These are phyloP conservation scores for Cenchrus purpureus DNA, from an alignment of 176 grass and related monocot genomes.

Conservation along the genomic window DNA sequence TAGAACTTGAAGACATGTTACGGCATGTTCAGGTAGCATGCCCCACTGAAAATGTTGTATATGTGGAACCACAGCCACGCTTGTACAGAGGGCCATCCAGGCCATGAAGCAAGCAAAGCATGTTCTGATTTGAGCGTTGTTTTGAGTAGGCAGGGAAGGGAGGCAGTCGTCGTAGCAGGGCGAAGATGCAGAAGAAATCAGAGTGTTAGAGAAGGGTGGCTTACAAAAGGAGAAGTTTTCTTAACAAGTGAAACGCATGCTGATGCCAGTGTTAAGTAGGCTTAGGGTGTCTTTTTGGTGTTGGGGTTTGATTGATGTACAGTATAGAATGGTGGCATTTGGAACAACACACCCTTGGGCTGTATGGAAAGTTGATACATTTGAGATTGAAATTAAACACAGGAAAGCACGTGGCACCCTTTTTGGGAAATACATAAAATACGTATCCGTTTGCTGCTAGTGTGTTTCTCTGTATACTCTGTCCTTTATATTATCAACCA, in stretches of 20 bases:
- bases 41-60: neutral
- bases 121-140: slow-evolving; percentile 17
- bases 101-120: neutral
- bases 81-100: neutral
- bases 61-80: neutral
- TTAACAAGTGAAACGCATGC: neutral
- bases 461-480: neutral
- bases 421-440: neutral
- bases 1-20: slow-evolving; percentile 70
- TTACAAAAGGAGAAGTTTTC: neutral
- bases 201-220: slow-evolving; percentile 10
- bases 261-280: neutral
- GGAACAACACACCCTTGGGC: neutral
- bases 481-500: too few relatives aligned
- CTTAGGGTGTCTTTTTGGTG: neutral
- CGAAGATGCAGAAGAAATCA: slow-evolving; percentile 73
- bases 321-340: neutral
- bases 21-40: slow-evolving; percentile 59
- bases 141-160: slow-evolving; percentile 47
- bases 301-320: neutral
- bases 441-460: too few relatives aligned
- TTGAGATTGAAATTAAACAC: neutral
- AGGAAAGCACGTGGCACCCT: neutral
- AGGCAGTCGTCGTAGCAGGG: slow-evolving; percentile 40
- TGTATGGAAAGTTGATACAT: neutral